These are phyloP conservation scores for Cladophialophora immunda DNA, from an alignment of 2,329 filamentous ascomycete species.

Conservation along the genomic window DNA sequence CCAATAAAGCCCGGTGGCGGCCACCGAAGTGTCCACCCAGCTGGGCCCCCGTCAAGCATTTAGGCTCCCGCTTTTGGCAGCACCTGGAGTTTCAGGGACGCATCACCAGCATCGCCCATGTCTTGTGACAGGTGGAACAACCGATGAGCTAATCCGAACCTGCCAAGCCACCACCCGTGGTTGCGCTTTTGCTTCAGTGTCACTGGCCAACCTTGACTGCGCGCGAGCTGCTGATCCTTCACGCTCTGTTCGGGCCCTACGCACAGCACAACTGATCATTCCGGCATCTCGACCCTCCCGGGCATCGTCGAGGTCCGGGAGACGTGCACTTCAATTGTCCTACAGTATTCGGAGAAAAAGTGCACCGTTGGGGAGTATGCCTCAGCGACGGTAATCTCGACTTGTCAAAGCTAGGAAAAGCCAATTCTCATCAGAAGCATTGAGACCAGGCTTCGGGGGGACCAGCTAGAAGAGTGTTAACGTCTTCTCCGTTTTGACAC, in stretches of 20 bases:
- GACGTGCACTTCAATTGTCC: not conserved
- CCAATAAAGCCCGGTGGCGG: not conserved
- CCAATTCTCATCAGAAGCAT: not conserved
- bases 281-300: not conserved
- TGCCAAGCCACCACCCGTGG: conserved; percentile 15
- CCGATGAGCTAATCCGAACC: not conserved
- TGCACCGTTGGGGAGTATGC: not conserved
- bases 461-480: not conserved
- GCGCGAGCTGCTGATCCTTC: conserved; percentile 15
- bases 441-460: not conserved
- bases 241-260: conserved; percentile 1
- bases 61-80: conserved; percentile 8
- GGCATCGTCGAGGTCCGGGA: not conserved
- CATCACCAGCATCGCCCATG: conserved; percentile 5
- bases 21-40: not conserved
- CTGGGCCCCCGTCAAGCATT: not conserved
- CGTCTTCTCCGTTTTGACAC: not conserved
- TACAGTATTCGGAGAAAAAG: not conserved
- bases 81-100: conserved; percentile 18
- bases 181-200: not conserved
- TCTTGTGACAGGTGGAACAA: conserved; percentile 19
- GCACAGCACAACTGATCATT: conserved; percentile 5
- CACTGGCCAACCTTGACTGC: conserved; percentile 6
- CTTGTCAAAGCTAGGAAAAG: not conserved
- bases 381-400: not conserved